Evolutionary conservation across 306 rosid genomes (phyloP), one percentile per base, ranked within the genome.

Genomic region (Astragalus glycyphyllos): DNA sequence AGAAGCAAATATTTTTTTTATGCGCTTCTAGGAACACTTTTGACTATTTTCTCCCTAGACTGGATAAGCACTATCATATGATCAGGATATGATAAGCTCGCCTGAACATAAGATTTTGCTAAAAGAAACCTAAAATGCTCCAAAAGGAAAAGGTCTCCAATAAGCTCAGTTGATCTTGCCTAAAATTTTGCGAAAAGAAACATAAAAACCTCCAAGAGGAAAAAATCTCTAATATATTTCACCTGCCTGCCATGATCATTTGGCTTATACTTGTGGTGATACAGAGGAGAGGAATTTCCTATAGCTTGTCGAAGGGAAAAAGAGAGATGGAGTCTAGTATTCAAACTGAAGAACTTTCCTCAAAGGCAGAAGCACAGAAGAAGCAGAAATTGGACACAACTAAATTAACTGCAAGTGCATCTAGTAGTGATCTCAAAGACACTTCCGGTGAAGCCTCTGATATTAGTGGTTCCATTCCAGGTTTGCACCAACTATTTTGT

Each of bases 241-340:
- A 20, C n/a, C n/a, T n/a, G 23, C 23, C 23, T 20, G 23, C 2
- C 23, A 35, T 54, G 58, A 65, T 31, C 45, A n/a, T 15, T 17
- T 53, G 31, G 23, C 56, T 68, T 69, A 31, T 59, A 59, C 76
- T 77, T 79, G 49, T 64, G 14, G 65, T 61, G 45, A 31, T 59
- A 61, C 90, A 94, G 97, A 79, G 73, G 16, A 79, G 81, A 78
- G 92, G 96, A 49, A 82, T 94, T 82, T 77, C 78, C 12, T 72
- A 68, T 80, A 26, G 62, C 72, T 68, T 49, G 35, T 58, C 91
- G 58, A 88, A 86, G 87, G 90, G 87, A 74, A 86, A 86, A 85
- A 80, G 85, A 74, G 84, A 64, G 45, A 37, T 34, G 74, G 79
- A 73, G 29, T 51, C 31, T 60, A 68, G 79, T 56, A 12, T 44